Percentiles rank a stretch among this genome's conserved stretches.
Conservation (phyloP, 306 rosid species). For the Cicer pinnatifidum region DNA sequence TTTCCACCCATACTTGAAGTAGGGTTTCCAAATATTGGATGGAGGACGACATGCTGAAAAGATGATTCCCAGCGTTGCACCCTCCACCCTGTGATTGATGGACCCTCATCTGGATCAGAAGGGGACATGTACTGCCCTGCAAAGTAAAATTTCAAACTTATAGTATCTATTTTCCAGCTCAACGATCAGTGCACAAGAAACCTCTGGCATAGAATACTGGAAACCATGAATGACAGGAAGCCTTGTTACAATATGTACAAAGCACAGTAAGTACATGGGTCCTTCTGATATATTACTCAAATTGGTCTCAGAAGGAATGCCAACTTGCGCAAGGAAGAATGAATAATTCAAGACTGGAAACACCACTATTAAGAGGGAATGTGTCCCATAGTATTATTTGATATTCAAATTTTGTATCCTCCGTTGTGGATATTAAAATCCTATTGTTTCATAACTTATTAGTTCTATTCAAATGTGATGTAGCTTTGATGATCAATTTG, state of each 20-base stretch:
- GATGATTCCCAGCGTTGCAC: slow-evolving; percentile 99
- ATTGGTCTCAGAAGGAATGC: slow-evolving; percentile 28
- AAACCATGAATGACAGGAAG: slow-evolving; percentile 21
- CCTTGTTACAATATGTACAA: slow-evolving; percentile 9
- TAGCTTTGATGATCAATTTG: too few relatives aligned
- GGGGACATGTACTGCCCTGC: slow-evolving; percentile 99
- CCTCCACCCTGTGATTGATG: slow-evolving; percentile 97
- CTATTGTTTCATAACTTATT: not conserved
- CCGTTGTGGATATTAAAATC: slow-evolving; percentile 24
- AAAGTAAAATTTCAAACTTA: slow-evolving; percentile 38
- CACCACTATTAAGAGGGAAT: slow-evolving; percentile 13
- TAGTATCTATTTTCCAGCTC: slow-evolving; percentile 30
- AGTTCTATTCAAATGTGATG: too few relatives aligned
- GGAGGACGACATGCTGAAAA: slow-evolving; percentile 84
- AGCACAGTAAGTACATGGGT: slow-evolving; percentile 4
- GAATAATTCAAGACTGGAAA: slow-evolving; percentile 24
- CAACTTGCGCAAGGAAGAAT: slow-evolving; percentile 17
- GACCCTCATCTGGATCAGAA: slow-evolving; percentile 95
- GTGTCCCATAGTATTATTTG: slow-evolving; percentile 22
- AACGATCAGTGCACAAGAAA: slow-evolving; percentile 29
- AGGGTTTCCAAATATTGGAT: slow-evolving; percentile 93
- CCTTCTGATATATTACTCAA: slow-evolving; percentile 22
- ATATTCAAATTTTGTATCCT: slow-evolving; percentile 1
- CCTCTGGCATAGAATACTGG: slow-evolving; percentile 12
- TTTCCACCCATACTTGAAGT: slow-evolving; percentile 87